Conservation (phyloP, 305 asterid species). For the Salvia sclarea region DNA sequence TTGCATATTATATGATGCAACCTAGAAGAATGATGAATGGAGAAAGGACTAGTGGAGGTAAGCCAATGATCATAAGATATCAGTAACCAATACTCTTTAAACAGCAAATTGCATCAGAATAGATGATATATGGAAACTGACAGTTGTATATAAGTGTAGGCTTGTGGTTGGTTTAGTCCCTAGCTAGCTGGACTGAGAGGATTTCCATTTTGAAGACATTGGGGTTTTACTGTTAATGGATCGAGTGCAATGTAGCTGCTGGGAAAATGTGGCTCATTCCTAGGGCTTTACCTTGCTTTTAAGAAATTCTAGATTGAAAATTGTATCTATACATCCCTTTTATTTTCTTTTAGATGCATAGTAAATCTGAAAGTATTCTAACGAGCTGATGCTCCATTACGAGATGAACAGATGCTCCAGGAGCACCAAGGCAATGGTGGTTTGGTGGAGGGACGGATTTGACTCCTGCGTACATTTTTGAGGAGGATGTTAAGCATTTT, state of each 20-base stretch:
- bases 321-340: constrained; percentile 2
- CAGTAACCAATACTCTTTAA: constrained; percentile 1
- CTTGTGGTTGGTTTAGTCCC: not conserved
- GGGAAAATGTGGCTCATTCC: constrained; percentile 10
- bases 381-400: constrained; percentile 28
- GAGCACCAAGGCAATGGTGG: constrained; percentile 99
- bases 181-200: constrained; percentile 4
- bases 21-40: not conserved
- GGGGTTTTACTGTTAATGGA: constrained; percentile 3
- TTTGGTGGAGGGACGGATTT: constrained; percentile 98
- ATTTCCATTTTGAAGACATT: not conserved
- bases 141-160: not conserved
- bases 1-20: constrained; percentile 4
- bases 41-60: constrained; percentile 12
- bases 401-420: constrained; percentile 72
- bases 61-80: constrained; percentile 4
- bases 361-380: constrained; percentile 17
- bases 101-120: not conserved
- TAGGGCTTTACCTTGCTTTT: constrained; percentile 17
- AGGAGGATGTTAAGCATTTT: constrained; percentile 93
- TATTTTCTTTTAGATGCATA: constrained; percentile 16
- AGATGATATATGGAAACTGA: constrained; percentile 5
- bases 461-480: constrained; percentile 95
- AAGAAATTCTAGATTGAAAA: constrained; percentile 9
- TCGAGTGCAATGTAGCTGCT: not conserved